These are phyloP conservation scores for Paracoccidioides lutzii DNA, from an alignment of 2,329 filamentous ascomycete species.

Conservation along the genomic window DNA sequence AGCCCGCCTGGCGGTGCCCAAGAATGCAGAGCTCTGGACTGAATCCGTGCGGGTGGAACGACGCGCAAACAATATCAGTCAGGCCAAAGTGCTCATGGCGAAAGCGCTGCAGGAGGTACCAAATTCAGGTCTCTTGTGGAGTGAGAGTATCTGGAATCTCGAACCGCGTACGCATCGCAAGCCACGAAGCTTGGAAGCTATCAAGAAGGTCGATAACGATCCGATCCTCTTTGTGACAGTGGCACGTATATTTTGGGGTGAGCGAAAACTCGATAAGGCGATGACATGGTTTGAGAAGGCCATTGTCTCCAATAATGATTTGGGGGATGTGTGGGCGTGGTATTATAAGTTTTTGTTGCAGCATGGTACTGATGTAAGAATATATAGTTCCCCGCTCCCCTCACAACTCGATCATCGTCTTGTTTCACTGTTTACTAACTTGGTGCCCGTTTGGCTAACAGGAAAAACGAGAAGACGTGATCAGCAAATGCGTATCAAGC, in stretches of 20 bases:
- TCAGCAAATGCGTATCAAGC: conserved; percentile 64
- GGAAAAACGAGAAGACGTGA: conserved; percentile 77
- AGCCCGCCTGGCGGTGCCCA: conserved; percentile 75
- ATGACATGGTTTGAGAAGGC: conserved; percentile 97
- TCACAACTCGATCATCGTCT: not conserved
- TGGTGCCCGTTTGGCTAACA: conserved; percentile 13
- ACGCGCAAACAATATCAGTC: conserved; percentile 65
- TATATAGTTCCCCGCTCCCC: not conserved
- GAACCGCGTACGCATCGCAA: conserved; percentile 87
- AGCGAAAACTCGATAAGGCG: conserved; percentile 83
- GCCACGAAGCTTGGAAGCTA: conserved; percentile 78
- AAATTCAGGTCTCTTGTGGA: conserved; percentile 76
- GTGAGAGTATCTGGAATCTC: conserved; percentile 88
- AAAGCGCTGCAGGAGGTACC: conserved; percentile 85
- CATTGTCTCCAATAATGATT: conserved; percentile 70
- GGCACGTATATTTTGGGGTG: conserved; percentile 90
- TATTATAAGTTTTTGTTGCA: conserved; percentile 88
- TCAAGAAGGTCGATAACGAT: conserved; percentile 93
- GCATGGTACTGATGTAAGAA: conserved; percentile 65
- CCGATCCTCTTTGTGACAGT: conserved; percentile 80
- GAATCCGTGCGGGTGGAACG: conserved; percentile 91
- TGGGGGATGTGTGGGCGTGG: conserved; percentile 94
- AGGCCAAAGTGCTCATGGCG: conserved; percentile 88
- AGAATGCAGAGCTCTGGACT: conserved; percentile 72
- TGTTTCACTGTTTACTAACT: conserved; percentile 1